A percentile compares a stretch with the other conserved stretches of the same genome.
These are phyloP conservation scores for Mycena haematopus DNA, from an alignment of 768 basidiomycete species.

Conservation along the genomic window DNA sequence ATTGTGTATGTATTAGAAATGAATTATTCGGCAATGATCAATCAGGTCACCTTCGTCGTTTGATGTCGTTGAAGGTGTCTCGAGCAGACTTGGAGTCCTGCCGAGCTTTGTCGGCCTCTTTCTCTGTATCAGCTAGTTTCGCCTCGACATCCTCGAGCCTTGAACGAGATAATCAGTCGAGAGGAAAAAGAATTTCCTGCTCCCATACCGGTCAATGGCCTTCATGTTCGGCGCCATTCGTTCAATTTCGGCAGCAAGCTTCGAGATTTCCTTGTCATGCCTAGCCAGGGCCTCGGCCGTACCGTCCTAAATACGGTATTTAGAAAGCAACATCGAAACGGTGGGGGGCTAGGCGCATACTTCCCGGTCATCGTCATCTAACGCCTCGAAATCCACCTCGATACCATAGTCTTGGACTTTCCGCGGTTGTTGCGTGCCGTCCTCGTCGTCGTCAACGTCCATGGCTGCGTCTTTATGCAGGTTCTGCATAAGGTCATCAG, in stretches of 20 bases:
- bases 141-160: constrained; percentile 83
- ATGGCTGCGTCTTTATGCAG: constrained; percentile 86
- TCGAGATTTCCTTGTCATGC: constrained; percentile 75
- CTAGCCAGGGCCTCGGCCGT: constrained; percentile 69
- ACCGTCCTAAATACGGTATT: constrained; percentile 53
- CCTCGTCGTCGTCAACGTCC: constrained; percentile 91
- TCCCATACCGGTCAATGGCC: constrained; percentile 82
- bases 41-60: constrained; percentile 66
- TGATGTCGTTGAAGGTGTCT: constrained; percentile 90
- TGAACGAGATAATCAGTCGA: constrained; percentile 34
- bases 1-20: too few relatives aligned
- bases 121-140: constrained; percentile 87
- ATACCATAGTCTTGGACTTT: constrained; percentile 85
- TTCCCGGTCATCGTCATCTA: constrained; percentile 79
- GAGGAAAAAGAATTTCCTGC: background rate
- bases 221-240: constrained; percentile 97
- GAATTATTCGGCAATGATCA: too few relatives aligned
- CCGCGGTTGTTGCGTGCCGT: constrained; percentile 76
- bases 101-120: constrained; percentile 90
- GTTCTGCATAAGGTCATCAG: constrained; percentile 52
- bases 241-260: constrained; percentile 82
- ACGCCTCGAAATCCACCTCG: constrained; percentile 80
- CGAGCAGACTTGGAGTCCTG: constrained; percentile 90
- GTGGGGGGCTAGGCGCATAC: constrained; percentile 39
- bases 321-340: background rate